These are phyloP conservation scores for Nannochloris sp. DNA, from an alignment of 139 green algal genomes.

Conservation along the genomic window DNA sequence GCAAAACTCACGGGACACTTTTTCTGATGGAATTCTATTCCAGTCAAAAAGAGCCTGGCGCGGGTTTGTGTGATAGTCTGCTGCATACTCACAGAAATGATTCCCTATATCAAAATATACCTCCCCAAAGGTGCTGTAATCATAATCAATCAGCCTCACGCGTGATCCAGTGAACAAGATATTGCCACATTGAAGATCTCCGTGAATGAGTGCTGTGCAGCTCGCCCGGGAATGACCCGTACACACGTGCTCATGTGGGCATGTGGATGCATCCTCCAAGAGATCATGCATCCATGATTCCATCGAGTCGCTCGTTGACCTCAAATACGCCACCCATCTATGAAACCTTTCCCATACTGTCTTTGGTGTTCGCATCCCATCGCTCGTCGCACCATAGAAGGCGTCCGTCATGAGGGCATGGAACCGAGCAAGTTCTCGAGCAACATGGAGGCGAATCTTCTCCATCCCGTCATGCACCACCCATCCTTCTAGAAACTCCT, in stretches of 20 bases:
- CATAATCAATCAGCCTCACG: constrained; percentile 59
- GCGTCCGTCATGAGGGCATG: constrained; percentile 34
- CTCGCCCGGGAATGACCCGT: background rate
- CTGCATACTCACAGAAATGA: constrained; percentile 63
- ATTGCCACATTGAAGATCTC: constrained; percentile 68
- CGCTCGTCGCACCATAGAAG: background rate
- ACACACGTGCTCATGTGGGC: no score
- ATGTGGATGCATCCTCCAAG: no score
- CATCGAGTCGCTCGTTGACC: no score
- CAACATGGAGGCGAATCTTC: no score
- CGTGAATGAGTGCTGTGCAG: constrained; percentile 56
- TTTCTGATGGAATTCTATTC: constrained; percentile 29
- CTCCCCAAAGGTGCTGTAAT: constrained; percentile 26
- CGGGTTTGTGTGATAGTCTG: constrained; percentile 40
- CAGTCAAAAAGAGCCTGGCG: constrained; percentile 31
- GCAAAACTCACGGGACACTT: constrained; percentile 27
- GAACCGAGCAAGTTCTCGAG: no score
- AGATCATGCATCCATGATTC: no score
- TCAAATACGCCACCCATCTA: constrained; percentile 11
- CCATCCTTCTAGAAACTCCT: no score
- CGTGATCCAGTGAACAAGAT: constrained; percentile 34
- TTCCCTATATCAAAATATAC: constrained; percentile 63
- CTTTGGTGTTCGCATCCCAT: no score
- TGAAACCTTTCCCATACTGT: constrained; percentile 25
- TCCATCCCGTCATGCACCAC: no score